Conservation (phyloP, 371 early-diverging fungal species). For the Massospora cicadina region DNA sequence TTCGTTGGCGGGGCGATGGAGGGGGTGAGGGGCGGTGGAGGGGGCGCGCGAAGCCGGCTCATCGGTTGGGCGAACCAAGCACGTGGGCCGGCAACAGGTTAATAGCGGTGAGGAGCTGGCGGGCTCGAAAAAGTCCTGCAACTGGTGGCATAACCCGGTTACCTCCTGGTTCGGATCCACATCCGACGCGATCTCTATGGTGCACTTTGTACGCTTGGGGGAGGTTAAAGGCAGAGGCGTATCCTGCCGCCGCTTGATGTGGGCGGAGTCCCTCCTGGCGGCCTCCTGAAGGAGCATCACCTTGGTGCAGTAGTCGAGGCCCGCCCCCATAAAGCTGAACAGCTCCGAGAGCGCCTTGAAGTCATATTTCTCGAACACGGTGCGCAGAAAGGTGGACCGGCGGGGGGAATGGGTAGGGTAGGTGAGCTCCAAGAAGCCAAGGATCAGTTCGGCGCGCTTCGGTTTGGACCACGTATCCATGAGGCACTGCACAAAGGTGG, state of each 20-base stretch:
- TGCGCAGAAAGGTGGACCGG: neutral
- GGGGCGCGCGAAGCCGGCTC: neutral
- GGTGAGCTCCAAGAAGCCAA: constrained; percentile 3
- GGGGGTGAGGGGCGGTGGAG: neutral
- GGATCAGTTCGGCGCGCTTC: neutral
- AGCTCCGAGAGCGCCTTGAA: neutral
- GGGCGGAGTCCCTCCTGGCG: neutral
- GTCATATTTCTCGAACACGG: neutral
- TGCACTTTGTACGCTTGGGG: neutral
- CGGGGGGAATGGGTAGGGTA: neutral
- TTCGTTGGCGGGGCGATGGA: neutral
- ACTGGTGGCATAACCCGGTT: neutral
- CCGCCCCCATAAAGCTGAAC: constrained; percentile 4
- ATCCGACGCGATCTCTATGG: neutral
- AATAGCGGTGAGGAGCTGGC: neutral
- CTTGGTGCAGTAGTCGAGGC: constrained; percentile 8
- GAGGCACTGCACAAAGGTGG: constrained; percentile 8
- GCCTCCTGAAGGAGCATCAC: constrained; percentile 8
- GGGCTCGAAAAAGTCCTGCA: neutral
- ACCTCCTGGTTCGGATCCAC: neutral
- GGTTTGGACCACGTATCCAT: constrained; percentile 2
- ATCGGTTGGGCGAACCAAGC: neutral
- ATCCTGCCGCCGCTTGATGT: neutral
- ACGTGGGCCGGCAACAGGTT: neutral
- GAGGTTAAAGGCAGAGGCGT: neutral